Base-by-base conservation (phyloP, 1,284 basidiomycete genomes). In the Pterulicium gracile region DNA sequence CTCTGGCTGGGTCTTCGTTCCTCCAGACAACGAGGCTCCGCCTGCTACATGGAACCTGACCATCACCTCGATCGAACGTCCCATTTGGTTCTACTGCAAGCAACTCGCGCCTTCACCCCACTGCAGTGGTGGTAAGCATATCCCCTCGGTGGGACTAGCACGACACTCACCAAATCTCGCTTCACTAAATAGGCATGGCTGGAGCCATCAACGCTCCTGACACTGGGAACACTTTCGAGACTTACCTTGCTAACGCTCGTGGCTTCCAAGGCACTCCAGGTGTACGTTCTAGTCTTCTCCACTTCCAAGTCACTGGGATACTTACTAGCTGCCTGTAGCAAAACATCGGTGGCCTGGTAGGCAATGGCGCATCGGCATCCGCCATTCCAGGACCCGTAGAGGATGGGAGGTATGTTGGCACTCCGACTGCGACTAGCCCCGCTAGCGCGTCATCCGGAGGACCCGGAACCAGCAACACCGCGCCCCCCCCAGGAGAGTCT, bases 51-150 rank as follows among this genome's bases (percentile, higher is more conserved):
- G 63, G 61, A 73, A 73, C 51, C 49, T 75, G 45, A 73, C 71
- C 5, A 64, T 76, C 48, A 67, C 67, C 2, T 55, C 74, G 51
- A 63, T 60, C 46, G 48, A 59, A 4, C 58, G 56, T 49, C 72
- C 77, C 5, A 68, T 79, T 48, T 81, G 77, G 77, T 77, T 76
- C 61, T 79, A 64, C 69, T 81, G 78, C 64, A 72, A 70, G 51
- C 72, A 75, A 53, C 62, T 66, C 12, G n/a, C 48, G 3, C 70
- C 71, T 14, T 18, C 46, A 3, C 55, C 63, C 18, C 75, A 77
- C 56, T 77, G 75, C 54, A 17, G n/a, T 39, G 36, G n/a, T 4
- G 36, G 36, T 39, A 4, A 4, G 36, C 19, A 4, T 17, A 15
- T 18, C 19, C 19, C 7, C 5, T 10, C 15, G n/a, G 7, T 17